Base-by-base conservation (phyloP, 2,329 filamentous ascomycete genomes). In the Hypoxylon sp. region DNA sequence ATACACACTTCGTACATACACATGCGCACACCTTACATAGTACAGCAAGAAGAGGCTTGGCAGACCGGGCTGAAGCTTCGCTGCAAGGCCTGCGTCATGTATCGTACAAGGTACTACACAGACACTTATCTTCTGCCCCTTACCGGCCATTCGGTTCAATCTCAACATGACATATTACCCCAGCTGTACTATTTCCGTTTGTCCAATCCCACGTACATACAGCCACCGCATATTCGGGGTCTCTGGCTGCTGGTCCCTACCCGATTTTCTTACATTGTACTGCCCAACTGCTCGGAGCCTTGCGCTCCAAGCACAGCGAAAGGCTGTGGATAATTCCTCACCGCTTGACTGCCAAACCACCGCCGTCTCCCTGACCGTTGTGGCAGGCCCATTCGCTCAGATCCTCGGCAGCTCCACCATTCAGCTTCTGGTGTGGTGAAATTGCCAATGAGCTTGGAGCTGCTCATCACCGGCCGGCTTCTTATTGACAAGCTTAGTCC, bases 71-170 rank as follows among this genome's bases (percentile, higher is more conserved):
- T 64, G 58, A 62, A 62, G 58, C 50, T 59, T 32, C 6, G 61
- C 71, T 73, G 71, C 72, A 73, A 57, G 64, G 59, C 43, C 64
- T 73, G 71, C 72, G 72, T 74, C 72, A 74, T 74, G 69, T 62
- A 41, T 41, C n/a, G 37, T 7, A 41, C 37, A 41, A 41, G 32
- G 37, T 41, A 19, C 37, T 20, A 48, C 15, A n/a, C 28, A 50
- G 39, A 53, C 48, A 48, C 62, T 59, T 56, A 56, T 61, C 44
- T 46, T 46, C 43, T 62, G 56, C 59, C 50, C 59, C 52, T 63
- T 69, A 69, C 71, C 72, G 69, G 67, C 65, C 61, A 68, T 67
- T 66, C 59, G 72, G 72, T 68, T 70, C 71, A 62, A 62, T 67
- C 64, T 68, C 62, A 64, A 61, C 7, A 26, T 26, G 4, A 26